Percentiles rank a stretch among this genome's conserved stretches.
Conservation (phyloP, 345 rosid species). For the Passiflora organensis region DNA sequence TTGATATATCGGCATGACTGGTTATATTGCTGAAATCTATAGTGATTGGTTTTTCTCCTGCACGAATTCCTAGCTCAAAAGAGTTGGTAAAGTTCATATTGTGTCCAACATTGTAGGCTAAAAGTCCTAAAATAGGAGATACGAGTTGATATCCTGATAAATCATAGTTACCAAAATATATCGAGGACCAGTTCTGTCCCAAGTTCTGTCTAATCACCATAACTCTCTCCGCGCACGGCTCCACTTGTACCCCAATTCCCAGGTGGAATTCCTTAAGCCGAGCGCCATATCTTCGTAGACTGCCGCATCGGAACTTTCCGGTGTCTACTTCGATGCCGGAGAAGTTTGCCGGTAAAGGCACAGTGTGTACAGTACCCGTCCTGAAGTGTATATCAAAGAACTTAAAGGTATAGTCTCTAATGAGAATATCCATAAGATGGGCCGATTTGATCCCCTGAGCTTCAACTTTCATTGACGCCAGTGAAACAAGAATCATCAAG, state of each 20-base stretch:
- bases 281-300: slow-evolving; percentile 82
- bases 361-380: slow-evolving; percentile 54
- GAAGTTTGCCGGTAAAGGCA: slow-evolving; percentile 61
- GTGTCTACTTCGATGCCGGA: slow-evolving; percentile 63
- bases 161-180: slow-evolving; percentile 63
- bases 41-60: slow-evolving; percentile 50
- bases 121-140: slow-evolving; percentile 75
- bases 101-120: slow-evolving; percentile 56
- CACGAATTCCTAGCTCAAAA: slow-evolving; percentile 49
- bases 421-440: slow-evolving; percentile 60
- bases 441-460: slow-evolving; percentile 52
- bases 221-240: slow-evolving; percentile 82
- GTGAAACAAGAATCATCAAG: slow-evolving; percentile 20
- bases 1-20: too few species aligned
- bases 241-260: slow-evolving; percentile 50
- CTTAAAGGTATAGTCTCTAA: slow-evolving; percentile 64
- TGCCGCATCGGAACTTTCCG: slow-evolving; percentile 78
- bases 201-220: slow-evolving; percentile 67
- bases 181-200: slow-evolving; percentile 65
- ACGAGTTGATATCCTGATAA: slow-evolving; percentile 71
- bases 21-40: slow-evolving; percentile 45
- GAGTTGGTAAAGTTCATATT: slow-evolving; percentile 38
- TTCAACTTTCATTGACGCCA: slow-evolving; percentile 17
- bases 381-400: slow-evolving; percentile 41
- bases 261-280: slow-evolving; percentile 62